These are phyloP conservation scores for Saccharomyces uvarum DNA, from an alignment of 1,139 yeast species.

Conservation along the genomic window DNA sequence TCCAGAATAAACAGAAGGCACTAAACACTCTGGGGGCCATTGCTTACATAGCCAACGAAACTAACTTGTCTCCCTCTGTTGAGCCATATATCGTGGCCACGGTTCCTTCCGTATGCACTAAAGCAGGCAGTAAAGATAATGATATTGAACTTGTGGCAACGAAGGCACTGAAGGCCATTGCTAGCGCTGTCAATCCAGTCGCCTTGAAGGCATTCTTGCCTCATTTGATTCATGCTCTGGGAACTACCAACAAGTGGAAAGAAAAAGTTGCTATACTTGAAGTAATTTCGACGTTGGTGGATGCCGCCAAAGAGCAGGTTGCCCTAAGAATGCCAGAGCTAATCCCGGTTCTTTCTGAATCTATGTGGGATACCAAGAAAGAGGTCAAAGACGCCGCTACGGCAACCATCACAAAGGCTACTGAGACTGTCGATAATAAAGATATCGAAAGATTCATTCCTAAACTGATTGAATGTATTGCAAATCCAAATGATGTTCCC, in stretches of 20 bases:
- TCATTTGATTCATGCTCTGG: constrained; percentile 58
- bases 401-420: constrained; percentile 86
- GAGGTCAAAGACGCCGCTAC: constrained; percentile 96
- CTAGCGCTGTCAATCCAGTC: constrained; percentile 79
- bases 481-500: constrained; percentile 91
- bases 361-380: constrained; percentile 99
- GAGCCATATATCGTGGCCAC: constrained; percentile 87
- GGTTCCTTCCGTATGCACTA: constrained; percentile 58
- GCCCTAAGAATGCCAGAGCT: constrained; percentile 98
- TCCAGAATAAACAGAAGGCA: constrained; percentile 67
- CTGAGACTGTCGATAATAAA: constrained; percentile 96
- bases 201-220: constrained; percentile 87
- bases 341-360: constrained; percentile 93
- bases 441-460: constrained; percentile 98
- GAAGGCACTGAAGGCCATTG: constrained; percentile 66
- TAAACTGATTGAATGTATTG: constrained; percentile 90
- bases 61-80: constrained; percentile 78
- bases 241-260: constrained; percentile 85
- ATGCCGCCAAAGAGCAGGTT: constrained; percentile 86
- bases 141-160: constrained; percentile 63
- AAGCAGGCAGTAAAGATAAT: constrained; percentile 83
- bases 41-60: constrained; percentile 70
- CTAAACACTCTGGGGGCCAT: constrained; percentile 77
- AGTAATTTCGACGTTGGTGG: constrained; percentile 79
- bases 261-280: constrained; percentile 88